Evolutionary conservation across 257 asterid genomes (phyloP), one percentile per base, ranked within the genome.

Genomic region (Striga asiatica): DNA sequence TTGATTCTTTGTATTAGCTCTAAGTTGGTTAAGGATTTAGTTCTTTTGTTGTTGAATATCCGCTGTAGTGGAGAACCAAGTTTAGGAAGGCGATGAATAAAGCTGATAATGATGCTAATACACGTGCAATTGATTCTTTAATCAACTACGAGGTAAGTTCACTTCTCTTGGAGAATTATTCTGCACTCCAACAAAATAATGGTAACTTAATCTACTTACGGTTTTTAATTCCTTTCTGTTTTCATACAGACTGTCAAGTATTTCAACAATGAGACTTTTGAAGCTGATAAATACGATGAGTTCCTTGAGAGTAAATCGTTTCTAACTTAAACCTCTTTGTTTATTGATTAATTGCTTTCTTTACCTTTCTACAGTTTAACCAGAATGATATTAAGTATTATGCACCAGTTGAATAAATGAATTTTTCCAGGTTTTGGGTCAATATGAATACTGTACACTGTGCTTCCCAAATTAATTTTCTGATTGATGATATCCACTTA

Each of bases 51-150:
- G 35, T 27, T 51, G 58, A 63, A 46, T 74, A 58, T 43, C 21
- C 50, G 56, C 67, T 72, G 59, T 58, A 91, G 98, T 91, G 98
- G 98, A 85, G 98, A 75, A 91, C 98, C 59, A 87, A 91, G 82
- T 91, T 84, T 66, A 78, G 98, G 75, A 87, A 84, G 85, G 77
- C 65, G 67, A 91, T 91, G 98, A 91, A 91, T 54, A 87, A 84
- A 79, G 98, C 98, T 57, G 98, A 91, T 71, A 87, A 91, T 71
- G 98, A 91, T 76, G 95, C 97, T 45, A 77, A 77, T 70, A 80
- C 94, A 46, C 84, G 89, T 69, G 97, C 96, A 29, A 67, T 82
- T 55, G 98, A 91, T 74, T 91, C 98, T 47, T 78, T 91, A 68
- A 91, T 91, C 52, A 91, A 91, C 74, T 91, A 91, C 60, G 98